Evolutionary conservation across 1,284 basidiomycete species (phyloP), one percentile per base, ranked within the genome.

Genomic region (Heliocybe sulcata): DNA sequence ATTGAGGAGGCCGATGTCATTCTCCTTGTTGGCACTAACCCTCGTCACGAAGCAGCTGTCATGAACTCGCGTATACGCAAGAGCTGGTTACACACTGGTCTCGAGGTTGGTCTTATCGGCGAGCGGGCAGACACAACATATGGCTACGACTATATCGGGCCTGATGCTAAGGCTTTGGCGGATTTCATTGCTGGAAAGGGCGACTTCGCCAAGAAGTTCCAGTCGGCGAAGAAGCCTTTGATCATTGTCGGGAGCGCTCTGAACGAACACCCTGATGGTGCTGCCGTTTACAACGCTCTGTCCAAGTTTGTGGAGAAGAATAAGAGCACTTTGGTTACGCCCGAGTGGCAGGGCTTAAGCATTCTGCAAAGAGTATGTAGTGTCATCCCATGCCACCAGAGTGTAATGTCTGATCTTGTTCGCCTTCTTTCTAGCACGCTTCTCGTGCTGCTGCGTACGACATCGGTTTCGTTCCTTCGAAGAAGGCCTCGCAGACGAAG

Each of bases 11-110:
- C 96, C 27, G 97, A 99, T 67, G 92, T 77, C 33, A 91, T 99
- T 60, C 83, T 99, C 19, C 84, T 99, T 35, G 85, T 99, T 64
- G 96, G 96, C 61, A 98, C 94, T 55, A 98, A 99, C 75, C 96
- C 96, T 12, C 83, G 97, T 50, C 95, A 98, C 69, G 97, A 99
- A 74, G 97, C 94, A 8, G 91, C 97, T 31, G 95, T 98, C 57
- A 79, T 99, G 67, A 99, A 99, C 80, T 94, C 95, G 11, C 90
- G 96, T 61, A 92, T 99, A 66, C 85, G 96, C 67, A 96, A 94
- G 79, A 89, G 85, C 61, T 99, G 92, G 90, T 70, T 99, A 62
- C 87, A 94, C 66, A 86, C 82, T 20, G 81, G 82, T 55, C 78
- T 95, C 53, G 90, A 97, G 65, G 82, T 98, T 53, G 96, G 92